These are phyloP conservation scores for Beauveria brongniartii DNA, from an alignment of 2,329 filamentous ascomycete species.

Conservation along the genomic window DNA sequence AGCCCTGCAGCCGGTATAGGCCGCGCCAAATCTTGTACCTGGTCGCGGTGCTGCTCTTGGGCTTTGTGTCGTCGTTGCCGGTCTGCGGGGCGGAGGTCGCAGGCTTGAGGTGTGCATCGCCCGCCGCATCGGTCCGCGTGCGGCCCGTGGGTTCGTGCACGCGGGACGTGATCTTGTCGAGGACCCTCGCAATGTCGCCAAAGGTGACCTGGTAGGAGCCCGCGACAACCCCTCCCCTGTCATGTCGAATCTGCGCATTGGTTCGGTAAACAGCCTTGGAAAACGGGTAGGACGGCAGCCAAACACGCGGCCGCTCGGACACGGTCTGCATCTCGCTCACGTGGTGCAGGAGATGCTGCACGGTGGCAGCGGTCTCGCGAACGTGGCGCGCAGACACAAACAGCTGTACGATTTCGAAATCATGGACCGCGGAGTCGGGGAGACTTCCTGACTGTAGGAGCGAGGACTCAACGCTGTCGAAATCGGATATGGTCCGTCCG, in stretches of 20 bases:
- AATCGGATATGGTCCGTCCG: slow-evolving; percentile 34
- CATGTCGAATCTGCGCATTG: slow-evolving; percentile 50
- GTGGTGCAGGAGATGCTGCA: slow-evolving; percentile 38
- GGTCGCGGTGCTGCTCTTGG: slow-evolving; percentile 26
- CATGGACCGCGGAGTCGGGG: slow-evolving; percentile 36
- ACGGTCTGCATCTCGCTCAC: slow-evolving; percentile 38
- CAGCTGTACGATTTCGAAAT: slow-evolving; percentile 42
- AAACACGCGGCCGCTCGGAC: slow-evolving; percentile 32
- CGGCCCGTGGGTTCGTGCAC: slow-evolving; percentile 24
- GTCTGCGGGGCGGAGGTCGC: slow-evolving; percentile 10
- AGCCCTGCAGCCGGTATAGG: slow-evolving; percentile 46
- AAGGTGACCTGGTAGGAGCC: slow-evolving; percentile 41
- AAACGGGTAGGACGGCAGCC: slow-evolving; percentile 46
- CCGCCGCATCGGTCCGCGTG: background rate
- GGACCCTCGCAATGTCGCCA: slow-evolving; percentile 33
- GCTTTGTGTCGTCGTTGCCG: slow-evolving; percentile 14
- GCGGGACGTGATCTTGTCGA: slow-evolving; percentile 33
- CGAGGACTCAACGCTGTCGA: slow-evolving; percentile 38
- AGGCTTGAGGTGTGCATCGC: background rate
- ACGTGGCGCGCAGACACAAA: slow-evolving; percentile 49
- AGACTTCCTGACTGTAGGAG: slow-evolving; percentile 38
- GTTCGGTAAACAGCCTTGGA: slow-evolving; percentile 43
- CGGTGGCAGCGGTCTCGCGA: slow-evolving; percentile 40
- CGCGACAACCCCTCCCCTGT: slow-evolving; percentile 49
- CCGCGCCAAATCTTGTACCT: slow-evolving; percentile 41